phyloP scores from a whole-genome alignment of 768 basidiomycete genomes.

The Mycena rosella region DNA sequence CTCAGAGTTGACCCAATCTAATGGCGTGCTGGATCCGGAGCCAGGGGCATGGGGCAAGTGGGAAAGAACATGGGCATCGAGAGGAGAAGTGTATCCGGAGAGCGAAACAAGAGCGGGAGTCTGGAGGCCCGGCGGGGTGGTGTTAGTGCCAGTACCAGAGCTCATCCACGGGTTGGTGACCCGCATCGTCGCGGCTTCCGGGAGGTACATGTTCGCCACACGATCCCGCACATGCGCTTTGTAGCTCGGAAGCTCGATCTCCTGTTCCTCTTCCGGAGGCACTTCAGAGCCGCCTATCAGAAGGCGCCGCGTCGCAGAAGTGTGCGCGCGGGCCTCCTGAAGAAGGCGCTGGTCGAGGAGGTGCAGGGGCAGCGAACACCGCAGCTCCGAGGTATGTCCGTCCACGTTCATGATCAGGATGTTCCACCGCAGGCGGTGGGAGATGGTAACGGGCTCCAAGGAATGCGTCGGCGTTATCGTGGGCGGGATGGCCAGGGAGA shows the following conservation, averaged over 20 bases:
- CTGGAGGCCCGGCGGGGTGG: conserved; percentile 41
- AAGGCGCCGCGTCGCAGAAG: conserved; percentile 81
- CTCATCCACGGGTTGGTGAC: conserved; percentile 74
- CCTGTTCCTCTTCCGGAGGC: conserved; percentile 61
- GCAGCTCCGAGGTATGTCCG: conserved; percentile 94
- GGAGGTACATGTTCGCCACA: conserved; percentile 81
- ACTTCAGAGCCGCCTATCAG: conserved; percentile 61
- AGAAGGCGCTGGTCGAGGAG: conserved; percentile 82
- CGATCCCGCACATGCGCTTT: conserved; percentile 91
- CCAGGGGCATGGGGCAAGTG: conserved; percentile 63
- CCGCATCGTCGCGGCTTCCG: conserved; percentile 72
- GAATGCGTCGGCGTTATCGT: conserved; percentile 77
- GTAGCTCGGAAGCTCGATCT: conserved; percentile 90
- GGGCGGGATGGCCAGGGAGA: conserved; percentile 72
- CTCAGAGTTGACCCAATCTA: conserved; percentile 90
- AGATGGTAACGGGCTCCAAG: conserved; percentile 80
- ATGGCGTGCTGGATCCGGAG: conserved; percentile 58
- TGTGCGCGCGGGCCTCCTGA: conserved; percentile 79
- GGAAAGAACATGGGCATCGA: conserved; percentile 52
- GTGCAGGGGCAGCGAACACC: conserved; percentile 92
- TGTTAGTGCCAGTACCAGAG: conserved; percentile 57
- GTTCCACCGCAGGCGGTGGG: conserved; percentile 85
- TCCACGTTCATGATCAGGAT: conserved; percentile 88
- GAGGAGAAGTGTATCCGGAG: conserved; percentile 56
- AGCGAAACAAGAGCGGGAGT: conserved; percentile 33